Percentiles rank a stretch among this genome's conserved stretches.
Evolutionary conservation across 352 stramenopile species (phyloP).

Genomic region (Globisporangium spiculum): DNA sequence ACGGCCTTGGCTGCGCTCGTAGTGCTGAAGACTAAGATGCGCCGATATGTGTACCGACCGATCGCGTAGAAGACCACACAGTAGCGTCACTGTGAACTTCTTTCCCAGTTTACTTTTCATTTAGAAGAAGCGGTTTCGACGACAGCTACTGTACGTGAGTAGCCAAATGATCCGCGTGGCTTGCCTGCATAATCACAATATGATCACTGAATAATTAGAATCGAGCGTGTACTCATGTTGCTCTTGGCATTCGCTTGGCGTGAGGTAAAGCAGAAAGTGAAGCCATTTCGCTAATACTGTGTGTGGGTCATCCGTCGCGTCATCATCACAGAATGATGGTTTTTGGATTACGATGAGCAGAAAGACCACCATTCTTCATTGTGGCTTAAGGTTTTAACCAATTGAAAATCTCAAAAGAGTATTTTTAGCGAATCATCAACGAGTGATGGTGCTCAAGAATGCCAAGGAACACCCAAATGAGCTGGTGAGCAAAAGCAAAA

Average conservation of each 20-base stretch:
- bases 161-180: too few species aligned
- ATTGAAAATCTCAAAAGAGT: neutral
- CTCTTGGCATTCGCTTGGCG: neutral
- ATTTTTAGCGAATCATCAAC: neutral
- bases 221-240: neutral
- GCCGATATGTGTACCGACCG: slow-evolving; percentile 58
- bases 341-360: neutral
- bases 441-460: neutral
- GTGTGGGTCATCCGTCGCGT: neutral
- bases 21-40: slow-evolving; percentile 41
- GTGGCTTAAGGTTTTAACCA: neutral
- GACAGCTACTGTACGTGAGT: too few species aligned
- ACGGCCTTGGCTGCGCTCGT: slow-evolving; percentile 39
- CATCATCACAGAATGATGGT: slow-evolving; percentile 13
- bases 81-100: neutral
- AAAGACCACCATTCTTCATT: neutral
- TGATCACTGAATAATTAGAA: neutral
- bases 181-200: neutral
- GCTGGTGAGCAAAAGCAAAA: too few species aligned
- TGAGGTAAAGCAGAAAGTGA: neutral
- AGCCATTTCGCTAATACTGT: neutral
- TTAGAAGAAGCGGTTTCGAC: neutral
- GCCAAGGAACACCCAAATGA: neutral
- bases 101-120: neutral
- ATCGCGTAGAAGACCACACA: slow-evolving; percentile 30